Evolutionary conservation across 164 flowering plant species (phyloP).

Genomic region (Piper longum): DNA sequence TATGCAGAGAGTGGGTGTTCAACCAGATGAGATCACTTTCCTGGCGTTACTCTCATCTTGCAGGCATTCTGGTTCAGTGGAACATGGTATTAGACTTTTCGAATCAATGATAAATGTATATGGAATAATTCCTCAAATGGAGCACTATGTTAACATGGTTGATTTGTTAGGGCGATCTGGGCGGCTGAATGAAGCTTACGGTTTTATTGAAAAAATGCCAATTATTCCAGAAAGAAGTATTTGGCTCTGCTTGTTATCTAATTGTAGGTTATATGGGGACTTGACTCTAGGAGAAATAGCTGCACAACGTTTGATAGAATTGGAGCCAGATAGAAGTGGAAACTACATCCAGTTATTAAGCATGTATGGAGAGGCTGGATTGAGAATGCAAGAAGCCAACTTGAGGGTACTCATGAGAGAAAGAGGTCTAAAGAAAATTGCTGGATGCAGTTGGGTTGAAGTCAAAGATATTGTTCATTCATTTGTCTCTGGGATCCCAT

Average conservation of each 20-base stretch:
- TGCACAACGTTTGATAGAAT: conserved; percentile 18
- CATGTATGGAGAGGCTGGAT: conserved; percentile 36
- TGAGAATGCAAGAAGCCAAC: conserved; percentile 31
- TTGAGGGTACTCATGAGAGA: conserved; percentile 32
- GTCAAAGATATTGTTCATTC: conserved; percentile 19
- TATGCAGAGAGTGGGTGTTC: conserved; percentile 23
- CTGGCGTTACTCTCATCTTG: conserved; percentile 44
- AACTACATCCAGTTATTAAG: conserved; percentile 30
- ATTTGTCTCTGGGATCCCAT: conserved; percentile 39
- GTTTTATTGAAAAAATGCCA: conserved; percentile 34
- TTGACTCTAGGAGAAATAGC: conserved; percentile 44
- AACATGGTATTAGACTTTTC: conserved; percentile 31
- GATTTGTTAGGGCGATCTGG: conserved; percentile 53
- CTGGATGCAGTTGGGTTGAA: conserved; percentile 66
- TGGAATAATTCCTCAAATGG: conserved; percentile 33
- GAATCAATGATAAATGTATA: conserved; percentile 29
- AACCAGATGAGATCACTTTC: conserved; percentile 41
- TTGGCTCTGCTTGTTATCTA: conserved; percentile 36
- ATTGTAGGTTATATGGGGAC: conserved; percentile 26
- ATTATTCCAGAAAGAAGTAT: conserved; percentile 33
- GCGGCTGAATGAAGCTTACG: conserved; percentile 32
- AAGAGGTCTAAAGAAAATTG: conserved; percentile 35
- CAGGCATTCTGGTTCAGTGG: conserved; percentile 44
- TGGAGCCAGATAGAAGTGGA: conserved; percentile 32
- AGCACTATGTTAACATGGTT: conserved; percentile 40